These are phyloP conservation scores for Marchantia paleacea DNA, from an alignment of 225 moss, liverwort and hornwort genomes.

Conservation along the genomic window DNA sequence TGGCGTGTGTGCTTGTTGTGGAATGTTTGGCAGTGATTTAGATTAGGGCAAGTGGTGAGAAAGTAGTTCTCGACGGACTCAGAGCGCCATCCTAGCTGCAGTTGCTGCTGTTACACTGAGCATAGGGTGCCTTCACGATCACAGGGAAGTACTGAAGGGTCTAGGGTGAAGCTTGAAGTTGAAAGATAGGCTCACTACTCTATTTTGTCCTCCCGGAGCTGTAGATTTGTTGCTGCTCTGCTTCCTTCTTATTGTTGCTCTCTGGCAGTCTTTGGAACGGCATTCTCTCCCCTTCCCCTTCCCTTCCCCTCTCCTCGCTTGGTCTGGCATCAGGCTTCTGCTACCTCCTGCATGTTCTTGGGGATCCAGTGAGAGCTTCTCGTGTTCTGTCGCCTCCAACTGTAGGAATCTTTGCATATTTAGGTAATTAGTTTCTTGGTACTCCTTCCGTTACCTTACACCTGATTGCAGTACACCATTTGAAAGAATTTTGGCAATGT, in stretches of 20 bases:
- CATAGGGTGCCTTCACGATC: conserved; percentile 23
- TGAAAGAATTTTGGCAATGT: conserved; percentile 69
- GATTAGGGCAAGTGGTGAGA: conserved; percentile 33
- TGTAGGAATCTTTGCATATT: conserved; percentile 38
- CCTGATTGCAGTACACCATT: conserved; percentile 45
- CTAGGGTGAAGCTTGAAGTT: conserved; percentile 29
- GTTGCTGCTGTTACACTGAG: conserved; percentile 24
- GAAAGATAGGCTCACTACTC: conserved; percentile 29
- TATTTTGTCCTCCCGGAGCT: conserved; percentile 24
- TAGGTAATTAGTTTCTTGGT: conserved; percentile 33
- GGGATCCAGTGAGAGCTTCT: conserved; percentile 17
- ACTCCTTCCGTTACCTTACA: conserved; percentile 31
- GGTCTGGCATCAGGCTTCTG: conserved; percentile 9
- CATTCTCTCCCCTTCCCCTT: conserved; percentile 7
- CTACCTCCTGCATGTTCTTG: conserved; percentile 10
- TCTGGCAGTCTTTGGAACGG: conserved; percentile 24
- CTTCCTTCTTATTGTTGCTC: conserved; percentile 32
- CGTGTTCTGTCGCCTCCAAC: conserved; percentile 23
- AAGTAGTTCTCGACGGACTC: conserved; percentile 20
- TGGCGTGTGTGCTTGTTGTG: conserved; percentile 39
- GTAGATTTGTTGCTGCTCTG: conserved; percentile 33
- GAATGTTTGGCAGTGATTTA: conserved; percentile 35
- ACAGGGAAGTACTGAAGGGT: conserved; percentile 27
- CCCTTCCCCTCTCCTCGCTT: not conserved
- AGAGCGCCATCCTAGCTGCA: conserved; percentile 20